These are phyloP conservation scores for Flaveria floridana DNA, from an alignment of 140 eudicot species.

Conservation along the genomic window DNA sequence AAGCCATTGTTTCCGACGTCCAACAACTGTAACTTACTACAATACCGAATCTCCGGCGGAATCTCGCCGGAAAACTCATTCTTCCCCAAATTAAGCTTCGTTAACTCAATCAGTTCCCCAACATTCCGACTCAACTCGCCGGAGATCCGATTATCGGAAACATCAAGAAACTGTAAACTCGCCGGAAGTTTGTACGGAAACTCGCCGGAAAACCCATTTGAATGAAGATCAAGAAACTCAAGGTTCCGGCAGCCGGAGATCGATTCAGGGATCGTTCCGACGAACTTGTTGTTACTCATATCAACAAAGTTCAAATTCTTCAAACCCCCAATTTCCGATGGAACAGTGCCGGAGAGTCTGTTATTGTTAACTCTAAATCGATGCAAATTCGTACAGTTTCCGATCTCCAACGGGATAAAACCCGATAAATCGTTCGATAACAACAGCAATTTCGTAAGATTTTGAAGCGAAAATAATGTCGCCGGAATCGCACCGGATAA, in stretches of 20 bases:
- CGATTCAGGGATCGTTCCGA: slow-evolving; percentile 63
- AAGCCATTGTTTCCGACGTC: slow-evolving; percentile 86
- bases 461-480: slow-evolving; percentile 52
- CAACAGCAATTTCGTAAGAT: slow-evolving; percentile 69
- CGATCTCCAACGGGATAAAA: slow-evolving; percentile 77
- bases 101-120: slow-evolving; percentile 62
- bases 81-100: slow-evolving; percentile 65
- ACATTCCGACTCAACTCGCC: slow-evolving; percentile 52
- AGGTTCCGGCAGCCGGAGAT: slow-evolving; percentile 67
- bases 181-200: slow-evolving; percentile 64
- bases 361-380: slow-evolving; percentile 65
- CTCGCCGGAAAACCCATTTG: slow-evolving; percentile 57
- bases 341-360: slow-evolving; percentile 73
- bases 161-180: slow-evolving; percentile 69
- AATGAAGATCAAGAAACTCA: slow-evolving; percentile 92
- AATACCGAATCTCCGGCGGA: slow-evolving; percentile 68
- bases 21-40: slow-evolving; percentile 64
- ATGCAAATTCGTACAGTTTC: slow-evolving; percentile 76
- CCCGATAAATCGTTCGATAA: slow-evolving; percentile 79
- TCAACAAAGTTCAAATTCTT: slow-evolving; percentile 74
- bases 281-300: slow-evolving; percentile 59
- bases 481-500: slow-evolving; percentile 69
- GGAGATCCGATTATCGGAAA: slow-evolving; percentile 73
- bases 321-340: slow-evolving; percentile 76
- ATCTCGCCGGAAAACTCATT: slow-evolving; percentile 72